Evolutionary conservation across 1,284 basidiomycete genomes (phyloP).

Genomic region (Ceratobasidium sp.): DNA sequence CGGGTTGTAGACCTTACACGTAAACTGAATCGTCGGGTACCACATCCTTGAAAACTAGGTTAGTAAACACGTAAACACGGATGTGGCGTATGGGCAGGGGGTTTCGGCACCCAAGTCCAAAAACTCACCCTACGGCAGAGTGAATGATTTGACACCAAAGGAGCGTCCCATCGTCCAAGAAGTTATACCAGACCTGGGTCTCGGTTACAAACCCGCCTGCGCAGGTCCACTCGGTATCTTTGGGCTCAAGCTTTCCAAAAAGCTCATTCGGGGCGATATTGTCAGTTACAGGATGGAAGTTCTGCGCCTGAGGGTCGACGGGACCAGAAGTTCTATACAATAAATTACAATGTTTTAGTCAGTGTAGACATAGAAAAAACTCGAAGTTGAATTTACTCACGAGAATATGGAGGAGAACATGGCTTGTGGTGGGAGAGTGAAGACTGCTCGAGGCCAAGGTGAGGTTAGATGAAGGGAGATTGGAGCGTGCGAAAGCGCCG

Average conservation of each 20-base stretch:
- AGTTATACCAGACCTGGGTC: conserved; percentile 90
- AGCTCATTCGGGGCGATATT: conserved; percentile 64
- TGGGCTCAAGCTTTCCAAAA: conserved; percentile 74
- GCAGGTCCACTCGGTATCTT: conserved; percentile 87
- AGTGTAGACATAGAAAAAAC: conserved; percentile 11
- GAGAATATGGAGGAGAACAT: conserved; percentile 80
- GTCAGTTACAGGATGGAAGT: conserved; percentile 78
- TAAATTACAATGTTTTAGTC: conserved; percentile 47
- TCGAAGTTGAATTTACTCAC: conserved; percentile 60
- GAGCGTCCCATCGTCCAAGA: conserved; percentile 83
- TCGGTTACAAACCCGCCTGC: conserved; percentile 89
- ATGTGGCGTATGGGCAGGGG: neutral
- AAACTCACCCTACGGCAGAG: conserved; percentile 88
- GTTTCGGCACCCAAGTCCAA: conserved; percentile 34
- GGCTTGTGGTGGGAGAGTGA: conserved; percentile 51
- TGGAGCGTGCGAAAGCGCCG: conserved; percentile 43
- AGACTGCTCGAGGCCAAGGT: conserved; percentile 50
- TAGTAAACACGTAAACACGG: conserved; percentile 19
- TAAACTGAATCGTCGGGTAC: conserved; percentile 96
- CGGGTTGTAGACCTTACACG: conserved; percentile 90
- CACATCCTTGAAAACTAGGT: conserved; percentile 69
- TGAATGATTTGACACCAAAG: conserved; percentile 95
- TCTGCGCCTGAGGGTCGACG: conserved; percentile 64
- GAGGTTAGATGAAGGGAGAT: conserved; percentile 48
- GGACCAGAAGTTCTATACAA: conserved; percentile 22